Evolutionary conservation across 805 yeast species (phyloP).

Genomic region (Yamadazyma nakazawae): DNA sequence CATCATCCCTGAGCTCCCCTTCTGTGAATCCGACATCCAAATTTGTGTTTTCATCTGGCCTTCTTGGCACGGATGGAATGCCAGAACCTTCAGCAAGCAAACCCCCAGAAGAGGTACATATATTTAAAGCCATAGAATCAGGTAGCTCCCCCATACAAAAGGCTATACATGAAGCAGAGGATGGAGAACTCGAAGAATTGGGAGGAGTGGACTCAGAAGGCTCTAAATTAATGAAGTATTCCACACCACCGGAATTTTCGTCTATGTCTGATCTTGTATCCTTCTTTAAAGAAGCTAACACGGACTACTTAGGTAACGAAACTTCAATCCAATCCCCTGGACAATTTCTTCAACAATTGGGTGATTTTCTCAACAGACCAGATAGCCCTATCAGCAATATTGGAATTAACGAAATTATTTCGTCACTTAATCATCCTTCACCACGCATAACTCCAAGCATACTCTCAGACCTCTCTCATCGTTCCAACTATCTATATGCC

Average conservation of each 20-base stretch:
- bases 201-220: no score
- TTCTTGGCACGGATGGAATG: not conserved
- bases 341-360: not conserved
- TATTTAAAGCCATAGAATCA: not conserved
- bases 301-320: constrained; percentile 1
- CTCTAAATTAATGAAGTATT: not conserved
- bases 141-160: not conserved
- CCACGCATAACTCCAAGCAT: constrained; percentile 22
- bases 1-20: not conserved
- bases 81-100: not conserved
- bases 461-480: constrained; percentile 27
- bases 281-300: constrained; percentile 3
- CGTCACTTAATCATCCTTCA: constrained; percentile 22
- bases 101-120: not conserved
- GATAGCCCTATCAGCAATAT: not conserved
- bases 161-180: not conserved
- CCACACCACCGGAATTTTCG: constrained; percentile 2
- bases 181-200: not conserved
- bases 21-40: not conserved
- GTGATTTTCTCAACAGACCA: not conserved
- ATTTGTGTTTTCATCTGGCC: not conserved
- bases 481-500: constrained; percentile 41
- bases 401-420: not conserved
- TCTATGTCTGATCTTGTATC: not conserved
- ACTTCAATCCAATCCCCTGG: not conserved